These are phyloP conservation scores for Hordeum pubiflorum DNA, from an alignment of 202 grass and related monocot species.

Conservation along the genomic window DNA sequence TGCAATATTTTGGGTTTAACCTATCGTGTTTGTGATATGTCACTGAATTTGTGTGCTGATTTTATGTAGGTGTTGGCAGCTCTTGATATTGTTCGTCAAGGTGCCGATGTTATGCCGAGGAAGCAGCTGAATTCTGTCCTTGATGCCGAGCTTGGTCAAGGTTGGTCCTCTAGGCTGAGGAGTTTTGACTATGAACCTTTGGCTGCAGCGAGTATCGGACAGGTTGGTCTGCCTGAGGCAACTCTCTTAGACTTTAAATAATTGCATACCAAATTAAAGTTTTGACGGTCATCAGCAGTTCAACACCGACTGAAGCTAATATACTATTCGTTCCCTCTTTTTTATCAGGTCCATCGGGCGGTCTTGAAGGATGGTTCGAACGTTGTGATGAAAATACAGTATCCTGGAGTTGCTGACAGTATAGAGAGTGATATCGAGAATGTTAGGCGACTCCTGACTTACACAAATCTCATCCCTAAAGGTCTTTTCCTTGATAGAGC, in stretches of 20 bases:
- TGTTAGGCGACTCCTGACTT: conserved; percentile 71
- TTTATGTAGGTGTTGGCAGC: conserved; percentile 68
- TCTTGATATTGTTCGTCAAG: conserved; percentile 94
- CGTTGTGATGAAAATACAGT: conserved; percentile 96
- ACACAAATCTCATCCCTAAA: conserved; percentile 96
- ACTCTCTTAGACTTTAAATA: background rate
- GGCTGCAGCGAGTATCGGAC: conserved; percentile 81
- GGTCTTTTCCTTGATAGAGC: conserved; percentile 97
- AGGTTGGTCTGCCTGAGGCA: conserved; percentile 28
- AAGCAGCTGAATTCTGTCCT: conserved; percentile 81
- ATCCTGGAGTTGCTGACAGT: conserved; percentile 88
- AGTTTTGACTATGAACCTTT: conserved; percentile 92
- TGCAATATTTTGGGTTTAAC: background rate
- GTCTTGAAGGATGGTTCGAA: conserved; percentile 73
- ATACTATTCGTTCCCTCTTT: background rate
- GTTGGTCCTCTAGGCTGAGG: conserved; percentile 70
- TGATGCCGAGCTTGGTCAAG: conserved; percentile 59
- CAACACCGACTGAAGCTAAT: background rate
- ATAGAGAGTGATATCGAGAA: conserved; percentile 99
- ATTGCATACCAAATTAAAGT: background rate
- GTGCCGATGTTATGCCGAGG: conserved; percentile 89
- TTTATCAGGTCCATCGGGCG: conserved; percentile 65
- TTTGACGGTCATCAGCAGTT: background rate
- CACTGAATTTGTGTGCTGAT: background rate
- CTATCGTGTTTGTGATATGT: conserved; percentile 19